These are phyloP conservation scores for Penicillium carneum DNA, from an alignment of 2,329 filamentous ascomycete genomes.

Conservation along the genomic window DNA sequence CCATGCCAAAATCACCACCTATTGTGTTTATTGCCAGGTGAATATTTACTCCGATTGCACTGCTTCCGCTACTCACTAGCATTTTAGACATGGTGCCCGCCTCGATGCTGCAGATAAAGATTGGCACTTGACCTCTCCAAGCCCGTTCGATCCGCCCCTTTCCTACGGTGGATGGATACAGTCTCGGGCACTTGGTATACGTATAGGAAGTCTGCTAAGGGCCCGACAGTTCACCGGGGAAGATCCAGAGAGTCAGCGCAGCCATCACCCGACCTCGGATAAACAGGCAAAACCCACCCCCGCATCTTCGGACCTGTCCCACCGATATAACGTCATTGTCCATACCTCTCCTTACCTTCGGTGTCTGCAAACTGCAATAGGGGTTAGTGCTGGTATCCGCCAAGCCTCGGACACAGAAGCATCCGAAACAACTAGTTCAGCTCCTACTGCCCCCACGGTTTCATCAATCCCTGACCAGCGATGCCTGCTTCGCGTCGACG, in stretches of 20 bases:
- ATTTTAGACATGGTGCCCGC: conserved; percentile 80
- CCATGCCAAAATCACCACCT: conserved; percentile 51
- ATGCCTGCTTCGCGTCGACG: conserved; percentile 75
- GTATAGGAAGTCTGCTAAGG: conserved; percentile 77
- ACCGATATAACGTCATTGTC: conserved; percentile 71
- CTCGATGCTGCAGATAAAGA: conserved; percentile 93
- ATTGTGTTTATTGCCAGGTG: conserved; percentile 56
- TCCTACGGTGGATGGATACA: conserved; percentile 95
- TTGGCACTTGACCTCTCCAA: conserved; percentile 91
- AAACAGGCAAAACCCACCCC: conserved; percentile 19
- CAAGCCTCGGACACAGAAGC: conserved; percentile 44
- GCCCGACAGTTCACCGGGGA: conserved; percentile 50
- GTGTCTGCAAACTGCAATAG: conserved; percentile 90
- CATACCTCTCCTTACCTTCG: conserved; percentile 93
- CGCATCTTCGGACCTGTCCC: conserved; percentile 23
- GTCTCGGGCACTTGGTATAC: conserved; percentile 77
- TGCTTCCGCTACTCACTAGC: conserved; percentile 49
- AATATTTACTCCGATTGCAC: conserved; percentile 8
- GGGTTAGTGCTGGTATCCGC: conserved; percentile 82
- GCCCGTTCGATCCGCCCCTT: conserved; percentile 92
- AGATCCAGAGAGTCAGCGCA: conserved; percentile 15
- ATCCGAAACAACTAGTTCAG: conserved; percentile 10
- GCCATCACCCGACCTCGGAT: conserved; percentile 21
- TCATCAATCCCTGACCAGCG: conserved; percentile 25
- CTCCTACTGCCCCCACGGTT: conserved; percentile 9